These are phyloP conservation scores for Coniella lustricola DNA, from an alignment of 2,329 filamentous ascomycete genomes.

Conservation along the genomic window DNA sequence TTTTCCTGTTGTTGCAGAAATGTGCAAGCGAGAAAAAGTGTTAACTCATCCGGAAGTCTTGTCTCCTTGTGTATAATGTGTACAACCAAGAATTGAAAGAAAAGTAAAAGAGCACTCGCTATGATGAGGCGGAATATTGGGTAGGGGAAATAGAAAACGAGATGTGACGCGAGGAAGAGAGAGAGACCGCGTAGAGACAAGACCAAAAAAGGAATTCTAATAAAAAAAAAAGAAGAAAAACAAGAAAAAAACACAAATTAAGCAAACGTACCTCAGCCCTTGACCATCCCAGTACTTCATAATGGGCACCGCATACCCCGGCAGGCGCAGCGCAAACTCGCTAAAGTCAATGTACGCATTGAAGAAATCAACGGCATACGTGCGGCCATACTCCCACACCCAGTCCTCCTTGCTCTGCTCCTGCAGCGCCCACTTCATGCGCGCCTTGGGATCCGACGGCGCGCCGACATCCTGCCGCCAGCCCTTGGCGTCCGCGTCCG, in stretches of 20 bases:
- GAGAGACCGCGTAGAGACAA: too few relatives aligned
- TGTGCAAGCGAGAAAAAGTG: slow-evolving; percentile 14
- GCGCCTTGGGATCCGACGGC: slow-evolving; percentile 43
- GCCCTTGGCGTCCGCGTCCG: slow-evolving; percentile 47
- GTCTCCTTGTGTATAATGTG: slow-evolving; percentile 18
- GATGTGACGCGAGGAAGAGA: not conserved
- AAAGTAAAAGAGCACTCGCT: too few relatives aligned
- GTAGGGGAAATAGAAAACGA: too few relatives aligned
- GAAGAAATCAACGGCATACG: slow-evolving; percentile 63
- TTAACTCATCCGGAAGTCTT: slow-evolving; percentile 17
- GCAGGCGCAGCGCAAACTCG: slow-evolving; percentile 63
- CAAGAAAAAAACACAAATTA: not conserved
- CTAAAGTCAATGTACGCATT: slow-evolving; percentile 86
- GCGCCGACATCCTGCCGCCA: slow-evolving; percentile 40
- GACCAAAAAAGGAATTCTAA: too few relatives aligned
- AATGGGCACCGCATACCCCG: slow-evolving; percentile 66
- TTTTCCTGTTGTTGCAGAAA: slow-evolving; percentile 22
- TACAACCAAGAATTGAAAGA: too few relatives aligned
- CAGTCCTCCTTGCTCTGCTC: slow-evolving; percentile 42
- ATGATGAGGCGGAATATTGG: too few relatives aligned
- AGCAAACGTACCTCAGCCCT: slow-evolving; percentile 52
- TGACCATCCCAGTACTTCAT: slow-evolving; percentile 78
- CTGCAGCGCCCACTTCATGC: slow-evolving; percentile 53
- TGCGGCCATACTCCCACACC: slow-evolving; percentile 47
- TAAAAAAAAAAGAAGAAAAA: too few relatives aligned